These are phyloP conservation scores for Volvox reticuliferus DNA, from an alignment of 139 green algal genomes.

Conservation along the genomic window DNA sequence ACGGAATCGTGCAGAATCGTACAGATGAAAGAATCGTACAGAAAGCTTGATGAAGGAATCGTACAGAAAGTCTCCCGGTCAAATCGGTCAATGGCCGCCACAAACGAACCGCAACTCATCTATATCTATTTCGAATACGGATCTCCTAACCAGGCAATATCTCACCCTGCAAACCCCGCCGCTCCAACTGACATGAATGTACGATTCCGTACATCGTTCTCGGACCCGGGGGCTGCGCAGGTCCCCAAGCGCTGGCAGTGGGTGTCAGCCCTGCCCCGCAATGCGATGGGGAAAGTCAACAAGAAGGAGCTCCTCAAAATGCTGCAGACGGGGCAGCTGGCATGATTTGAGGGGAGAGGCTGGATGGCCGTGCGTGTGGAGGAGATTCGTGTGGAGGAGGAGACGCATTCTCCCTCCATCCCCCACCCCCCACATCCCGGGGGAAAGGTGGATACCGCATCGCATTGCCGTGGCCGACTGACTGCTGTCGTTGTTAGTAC, in stretches of 20 bases:
- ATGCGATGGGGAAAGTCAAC: constrained; percentile 99
- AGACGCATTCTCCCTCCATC: not conserved
- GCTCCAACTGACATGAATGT: no score
- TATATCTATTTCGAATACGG: not conserved
- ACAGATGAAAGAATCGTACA: no score
- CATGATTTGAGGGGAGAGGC: not conserved
- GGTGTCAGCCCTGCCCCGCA: constrained; percentile 83
- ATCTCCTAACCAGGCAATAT: not conserved
- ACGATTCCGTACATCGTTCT: no score
- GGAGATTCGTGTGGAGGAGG: not conserved
- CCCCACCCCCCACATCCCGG: not conserved
- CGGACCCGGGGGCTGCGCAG: not conserved
- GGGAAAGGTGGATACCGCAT: not conserved
- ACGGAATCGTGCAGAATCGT: not conserved
- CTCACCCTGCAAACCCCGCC: no score
- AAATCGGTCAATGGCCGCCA: not conserved
- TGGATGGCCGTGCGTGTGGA: not conserved
- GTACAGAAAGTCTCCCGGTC: no score
- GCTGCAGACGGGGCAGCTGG: constrained; percentile 40
- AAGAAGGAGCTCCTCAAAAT: constrained; percentile 81
- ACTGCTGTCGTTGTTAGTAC: not conserved
- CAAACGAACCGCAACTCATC: no score
- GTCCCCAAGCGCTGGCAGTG: constrained; percentile 55
- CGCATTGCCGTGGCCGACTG: not conserved
- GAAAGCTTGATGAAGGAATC: not conserved